Conservation (phyloP, 2,329 filamentous ascomycete genomes). For the Thyridium curvatum region DNA sequence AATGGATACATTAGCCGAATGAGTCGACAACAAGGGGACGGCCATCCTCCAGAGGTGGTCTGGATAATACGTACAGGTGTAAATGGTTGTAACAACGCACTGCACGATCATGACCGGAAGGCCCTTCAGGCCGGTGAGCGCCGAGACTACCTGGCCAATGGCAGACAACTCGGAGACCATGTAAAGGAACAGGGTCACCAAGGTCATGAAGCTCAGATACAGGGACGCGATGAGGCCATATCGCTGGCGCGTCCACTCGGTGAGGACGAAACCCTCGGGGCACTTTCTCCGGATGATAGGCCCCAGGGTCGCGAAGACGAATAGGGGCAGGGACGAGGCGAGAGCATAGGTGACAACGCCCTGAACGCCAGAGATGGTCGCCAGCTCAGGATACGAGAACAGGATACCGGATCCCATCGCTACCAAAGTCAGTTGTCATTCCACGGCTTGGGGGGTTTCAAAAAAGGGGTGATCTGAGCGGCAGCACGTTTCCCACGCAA, state of each 20-base stretch:
- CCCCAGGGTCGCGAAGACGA: conserved; percentile 68
- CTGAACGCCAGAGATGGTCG: conserved; percentile 72
- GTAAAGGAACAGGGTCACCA: conserved; percentile 79
- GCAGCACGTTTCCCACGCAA: conserved; percentile 98
- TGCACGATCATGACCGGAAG: conserved; percentile 73
- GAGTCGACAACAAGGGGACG: no score
- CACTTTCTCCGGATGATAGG: conserved; percentile 75
- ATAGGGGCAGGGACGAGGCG: conserved; percentile 63
- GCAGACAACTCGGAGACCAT: conserved; percentile 82
- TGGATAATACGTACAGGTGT: conserved; percentile 56
- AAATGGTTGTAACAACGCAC: conserved; percentile 72
- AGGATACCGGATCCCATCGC: conserved; percentile 79
- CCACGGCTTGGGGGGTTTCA: no score
- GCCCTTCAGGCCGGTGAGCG: conserved; percentile 67
- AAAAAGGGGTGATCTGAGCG: conserved; percentile 53
- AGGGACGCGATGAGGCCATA: conserved; percentile 65
- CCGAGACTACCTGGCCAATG: conserved; percentile 69
- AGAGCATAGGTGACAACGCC: conserved; percentile 72
- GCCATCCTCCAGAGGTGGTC: no score
- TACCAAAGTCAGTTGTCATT: conserved; percentile 40
- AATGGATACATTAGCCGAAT: neutral
- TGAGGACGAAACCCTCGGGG: conserved; percentile 77
- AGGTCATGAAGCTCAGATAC: conserved; percentile 70
- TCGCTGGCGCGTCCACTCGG: conserved; percentile 75
- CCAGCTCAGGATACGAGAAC: conserved; percentile 76